Conservation (phyloP, 371 early-diverging fungal species). For the Mortierella sp. region DNA sequence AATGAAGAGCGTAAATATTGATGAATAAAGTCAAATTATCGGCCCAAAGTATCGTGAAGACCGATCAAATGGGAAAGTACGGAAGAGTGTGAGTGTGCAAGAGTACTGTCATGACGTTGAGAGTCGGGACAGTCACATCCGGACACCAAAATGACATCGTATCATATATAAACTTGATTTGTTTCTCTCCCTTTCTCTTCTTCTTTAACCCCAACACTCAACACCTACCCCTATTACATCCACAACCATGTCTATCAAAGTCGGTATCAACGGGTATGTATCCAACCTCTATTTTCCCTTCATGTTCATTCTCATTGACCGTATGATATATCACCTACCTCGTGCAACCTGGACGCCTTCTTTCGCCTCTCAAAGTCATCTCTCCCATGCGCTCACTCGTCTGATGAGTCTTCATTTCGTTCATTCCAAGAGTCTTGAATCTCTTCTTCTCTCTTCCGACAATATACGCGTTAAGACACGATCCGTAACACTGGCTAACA, state of each 20-base stretch:
- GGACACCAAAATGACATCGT: not conserved
- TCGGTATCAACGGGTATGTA: slow-evolving; percentile 95
- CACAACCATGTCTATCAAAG: slow-evolving; percentile 69
- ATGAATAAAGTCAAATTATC: no score
- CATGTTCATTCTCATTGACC: not conserved
- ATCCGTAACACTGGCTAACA: not conserved
- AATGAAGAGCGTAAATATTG: no score
- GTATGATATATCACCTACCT: not conserved
- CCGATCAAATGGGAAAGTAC: not conserved
- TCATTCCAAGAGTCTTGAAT: not conserved
- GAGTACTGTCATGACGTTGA: slow-evolving; percentile 9
- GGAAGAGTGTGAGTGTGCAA: slow-evolving; percentile 4
- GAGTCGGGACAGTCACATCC: slow-evolving; percentile 1
- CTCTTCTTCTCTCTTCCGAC: not conserved
- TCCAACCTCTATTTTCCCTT: not conserved
- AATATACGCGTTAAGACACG: not conserved
- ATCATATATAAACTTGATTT: not conserved
- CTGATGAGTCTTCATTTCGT: not conserved
- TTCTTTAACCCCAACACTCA: slow-evolving; percentile 25
- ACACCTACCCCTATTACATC: not conserved
- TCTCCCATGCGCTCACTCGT: not conserved
- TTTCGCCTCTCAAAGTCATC: not conserved
- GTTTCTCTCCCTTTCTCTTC: slow-evolving; percentile 10
- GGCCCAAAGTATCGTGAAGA: no score
- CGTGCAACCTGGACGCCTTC: not conserved